Evolutionary conservation across 768 basidiomycete genomes (phyloP).

Genomic region (Myochromella boudieri): DNA sequence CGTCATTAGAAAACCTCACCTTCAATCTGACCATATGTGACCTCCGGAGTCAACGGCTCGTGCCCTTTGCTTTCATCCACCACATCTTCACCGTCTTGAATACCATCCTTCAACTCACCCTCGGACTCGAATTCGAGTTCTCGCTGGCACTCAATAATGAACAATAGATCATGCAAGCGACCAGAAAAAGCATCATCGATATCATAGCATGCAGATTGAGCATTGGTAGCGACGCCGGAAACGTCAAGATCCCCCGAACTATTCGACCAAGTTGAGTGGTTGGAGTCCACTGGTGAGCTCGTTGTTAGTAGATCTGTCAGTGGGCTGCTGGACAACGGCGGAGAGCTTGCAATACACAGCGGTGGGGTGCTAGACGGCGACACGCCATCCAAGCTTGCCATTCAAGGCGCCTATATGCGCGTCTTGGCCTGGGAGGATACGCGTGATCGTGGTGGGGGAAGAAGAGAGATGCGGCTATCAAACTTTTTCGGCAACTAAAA

Average conservation of each 20-base stretch:
- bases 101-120: neutral
- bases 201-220: neutral
- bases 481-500: neutral
- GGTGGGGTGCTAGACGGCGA: slow-evolving; percentile 1
- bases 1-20: no score
- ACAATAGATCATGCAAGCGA: neutral
- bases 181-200: neutral
- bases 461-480: neutral
- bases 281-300: neutral
- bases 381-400: slow-evolving; percentile 1
- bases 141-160: neutral
- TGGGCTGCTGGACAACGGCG: slow-evolving; percentile 5
- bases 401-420: slow-evolving; percentile 1
- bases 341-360: slow-evolving; percentile 4
- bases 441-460: no score
- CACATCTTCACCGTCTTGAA: neutral
- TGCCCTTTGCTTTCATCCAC: neutral
- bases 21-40: neutral
- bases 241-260: neutral
- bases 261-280: neutral
- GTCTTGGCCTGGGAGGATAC: no score
- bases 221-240: neutral
- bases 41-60: neutral
- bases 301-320: neutral
- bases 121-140: neutral